Evolutionary conservation across 768 basidiomycete genomes (phyloP).

Genomic region (Pulveroboletus frians): DNA sequence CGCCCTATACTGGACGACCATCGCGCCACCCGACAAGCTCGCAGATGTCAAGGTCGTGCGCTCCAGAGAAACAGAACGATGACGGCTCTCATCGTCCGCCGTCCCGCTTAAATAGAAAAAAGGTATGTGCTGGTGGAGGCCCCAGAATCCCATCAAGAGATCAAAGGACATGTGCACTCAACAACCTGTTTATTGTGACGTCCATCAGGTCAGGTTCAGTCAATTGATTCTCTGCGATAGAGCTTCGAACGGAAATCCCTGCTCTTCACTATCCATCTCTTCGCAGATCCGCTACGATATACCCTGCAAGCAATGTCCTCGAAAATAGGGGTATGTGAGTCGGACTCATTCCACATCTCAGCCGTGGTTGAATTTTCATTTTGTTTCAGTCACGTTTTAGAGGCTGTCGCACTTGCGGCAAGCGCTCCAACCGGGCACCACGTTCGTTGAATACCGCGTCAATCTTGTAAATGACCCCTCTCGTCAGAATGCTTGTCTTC

Average conservation of each 20-base stretch:
- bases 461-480: not conserved
- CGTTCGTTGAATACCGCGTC: not conserved
- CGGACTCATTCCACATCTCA: not conserved
- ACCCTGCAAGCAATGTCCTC: slow-evolving; percentile 10
- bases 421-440: not conserved
- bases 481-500: not conserved
- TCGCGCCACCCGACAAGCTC: slow-evolving; percentile 8
- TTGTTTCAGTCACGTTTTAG: not conserved
- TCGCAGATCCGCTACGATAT: not conserved
- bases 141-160: slow-evolving; percentile 3
- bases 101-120: slow-evolving; percentile 13
- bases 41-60: not conserved
- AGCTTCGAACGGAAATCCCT: not conserved
- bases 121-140: slow-evolving; percentile 10
- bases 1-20: slow-evolving; percentile 3
- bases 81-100: not conserved
- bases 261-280: not conserved
- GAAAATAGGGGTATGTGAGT: slow-evolving; percentile 3
- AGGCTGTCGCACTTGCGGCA: not conserved
- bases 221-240: not conserved
- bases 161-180: slow-evolving; percentile 16
- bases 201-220: slow-evolving; percentile 1
- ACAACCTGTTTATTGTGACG: slow-evolving; percentile 3
- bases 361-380: too few species aligned
- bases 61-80: slow-evolving; percentile 3